Evolutionary conservation across 1,139 yeast species (phyloP).

Genomic region (Candida sp.): DNA sequence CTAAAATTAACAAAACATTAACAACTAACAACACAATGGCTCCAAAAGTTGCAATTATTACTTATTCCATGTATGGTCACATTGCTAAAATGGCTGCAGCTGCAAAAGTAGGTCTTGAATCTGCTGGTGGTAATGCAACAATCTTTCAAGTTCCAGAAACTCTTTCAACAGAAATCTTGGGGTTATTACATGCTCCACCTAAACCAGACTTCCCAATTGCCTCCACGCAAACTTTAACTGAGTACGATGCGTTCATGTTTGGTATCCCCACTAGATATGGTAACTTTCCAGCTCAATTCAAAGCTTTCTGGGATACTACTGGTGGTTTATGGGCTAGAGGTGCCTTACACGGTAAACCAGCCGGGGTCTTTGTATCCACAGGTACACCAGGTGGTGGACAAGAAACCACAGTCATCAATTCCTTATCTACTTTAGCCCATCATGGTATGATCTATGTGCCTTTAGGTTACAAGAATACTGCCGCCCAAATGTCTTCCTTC

Average conservation of each 20-base stretch:
- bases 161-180: conserved; percentile 59
- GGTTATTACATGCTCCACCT: conserved; percentile 57
- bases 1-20: no score
- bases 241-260: conserved; percentile 73
- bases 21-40: conserved; percentile 15
- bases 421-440: conserved; percentile 31
- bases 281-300: conserved; percentile 77
- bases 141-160: conserved; percentile 83
- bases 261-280: conserved; percentile 88
- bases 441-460: conserved; percentile 38
- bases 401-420: conserved; percentile 31
- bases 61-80: conserved; percentile 84
- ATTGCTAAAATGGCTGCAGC: conserved; percentile 65
- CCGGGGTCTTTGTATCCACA: conserved; percentile 57
- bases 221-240: conserved; percentile 52
- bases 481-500: conserved; percentile 23
- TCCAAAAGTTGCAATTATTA: conserved; percentile 53
- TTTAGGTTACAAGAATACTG: conserved; percentile 26
- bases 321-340: conserved; percentile 84
- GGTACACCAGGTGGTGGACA: conserved; percentile 41
- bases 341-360: conserved; percentile 70
- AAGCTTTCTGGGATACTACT: conserved; percentile 78
- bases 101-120: conserved; percentile 65
- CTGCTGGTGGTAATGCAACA: conserved; percentile 71
- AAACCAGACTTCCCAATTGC: conserved; percentile 71